These are phyloP conservation scores for Thymus mandschuricus DNA, from an alignment of 257 asterid species.

Conservation along the genomic window DNA sequence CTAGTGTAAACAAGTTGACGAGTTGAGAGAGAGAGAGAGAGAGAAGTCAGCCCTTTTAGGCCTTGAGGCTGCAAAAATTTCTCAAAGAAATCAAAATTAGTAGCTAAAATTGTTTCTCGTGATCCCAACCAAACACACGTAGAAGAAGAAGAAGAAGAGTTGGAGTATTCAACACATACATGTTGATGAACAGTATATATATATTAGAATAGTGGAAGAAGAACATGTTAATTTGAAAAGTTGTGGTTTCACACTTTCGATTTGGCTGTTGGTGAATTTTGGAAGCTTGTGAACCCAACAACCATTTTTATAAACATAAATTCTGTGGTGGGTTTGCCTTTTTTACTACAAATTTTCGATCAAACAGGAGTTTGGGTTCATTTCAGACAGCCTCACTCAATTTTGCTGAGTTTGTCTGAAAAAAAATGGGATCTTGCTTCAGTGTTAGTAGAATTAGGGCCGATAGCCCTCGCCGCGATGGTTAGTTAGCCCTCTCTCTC, in stretches of 20 bases:
- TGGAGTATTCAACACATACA: not conserved
- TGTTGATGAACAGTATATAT: not conserved
- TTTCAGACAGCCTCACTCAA: not conserved
- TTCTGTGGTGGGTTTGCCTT: constrained; percentile 11
- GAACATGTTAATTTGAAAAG: not conserved
- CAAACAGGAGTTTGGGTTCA: not conserved
- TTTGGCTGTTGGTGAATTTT: constrained; percentile 21
- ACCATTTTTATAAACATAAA: not conserved
- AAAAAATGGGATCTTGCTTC: constrained; percentile 30
- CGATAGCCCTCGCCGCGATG: constrained; percentile 30
- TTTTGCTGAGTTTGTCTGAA: constrained; percentile 12
- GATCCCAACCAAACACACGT: constrained; percentile 30
- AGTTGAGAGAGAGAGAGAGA: not conserved
- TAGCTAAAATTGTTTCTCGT: constrained; percentile 8
- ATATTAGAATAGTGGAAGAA: not conserved
- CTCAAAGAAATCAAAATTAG: not conserved
- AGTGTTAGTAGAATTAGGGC: constrained; percentile 31
- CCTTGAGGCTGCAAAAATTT: not conserved
- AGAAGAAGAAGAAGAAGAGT: not conserved
- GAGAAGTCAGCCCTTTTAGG: constrained; percentile 25
- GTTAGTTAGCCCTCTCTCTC: not conserved
- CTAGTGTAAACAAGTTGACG: not conserved
- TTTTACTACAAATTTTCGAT: constrained; percentile 13
- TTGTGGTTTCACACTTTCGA: constrained; percentile 24
- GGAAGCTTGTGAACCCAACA: constrained; percentile 20